phyloP scores from a whole-genome alignment of 371 early-diverging fungal genomes.

The Syncephalis plumigaleata region DNA sequence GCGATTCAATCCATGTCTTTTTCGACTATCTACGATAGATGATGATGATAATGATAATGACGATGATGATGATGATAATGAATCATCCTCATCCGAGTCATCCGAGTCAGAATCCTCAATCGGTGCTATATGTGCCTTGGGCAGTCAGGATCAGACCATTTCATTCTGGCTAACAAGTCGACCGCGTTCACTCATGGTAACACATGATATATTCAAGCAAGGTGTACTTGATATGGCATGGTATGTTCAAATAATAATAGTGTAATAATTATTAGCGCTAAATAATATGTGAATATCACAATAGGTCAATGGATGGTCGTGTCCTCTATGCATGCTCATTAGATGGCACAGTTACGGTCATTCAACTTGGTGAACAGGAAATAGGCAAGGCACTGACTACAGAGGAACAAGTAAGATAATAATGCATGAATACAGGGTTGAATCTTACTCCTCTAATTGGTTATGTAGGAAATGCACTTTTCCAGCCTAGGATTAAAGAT shows the following conservation, averaged over 20 bases:
- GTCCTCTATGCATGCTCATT: conserved; percentile 72
- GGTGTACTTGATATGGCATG: conserved; percentile 81
- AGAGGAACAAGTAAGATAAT: conserved; percentile 30
- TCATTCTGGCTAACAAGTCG: conserved; percentile 78
- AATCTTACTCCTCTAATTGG: background rate
- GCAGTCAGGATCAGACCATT: conserved; percentile 79
- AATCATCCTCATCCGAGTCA: conserved; percentile 15
- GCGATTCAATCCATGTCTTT: conserved; percentile 64
- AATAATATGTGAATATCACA: background rate
- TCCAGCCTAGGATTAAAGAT: conserved; percentile 52
- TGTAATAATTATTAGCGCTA: background rate
- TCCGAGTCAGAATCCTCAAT: too few relatives aligned
- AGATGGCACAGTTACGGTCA: conserved; percentile 75
- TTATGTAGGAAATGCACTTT: conserved; percentile 30
- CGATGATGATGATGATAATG: background rate
- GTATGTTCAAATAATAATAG: conserved; percentile 22
- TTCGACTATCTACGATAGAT: conserved; percentile 20
- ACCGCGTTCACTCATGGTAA: conserved; percentile 52
- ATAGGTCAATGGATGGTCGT: conserved; percentile 57
- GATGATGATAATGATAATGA: background rate
- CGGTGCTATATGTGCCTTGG: conserved; percentile 66
- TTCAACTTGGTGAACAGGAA: conserved; percentile 45
- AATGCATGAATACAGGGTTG: background rate
- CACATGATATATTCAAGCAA: conserved; percentile 58
- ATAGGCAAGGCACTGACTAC: conserved; percentile 41